Evolutionary conservation across 345 rosid genomes (phyloP).

Genomic region (Excoecaria agallocha): DNA sequence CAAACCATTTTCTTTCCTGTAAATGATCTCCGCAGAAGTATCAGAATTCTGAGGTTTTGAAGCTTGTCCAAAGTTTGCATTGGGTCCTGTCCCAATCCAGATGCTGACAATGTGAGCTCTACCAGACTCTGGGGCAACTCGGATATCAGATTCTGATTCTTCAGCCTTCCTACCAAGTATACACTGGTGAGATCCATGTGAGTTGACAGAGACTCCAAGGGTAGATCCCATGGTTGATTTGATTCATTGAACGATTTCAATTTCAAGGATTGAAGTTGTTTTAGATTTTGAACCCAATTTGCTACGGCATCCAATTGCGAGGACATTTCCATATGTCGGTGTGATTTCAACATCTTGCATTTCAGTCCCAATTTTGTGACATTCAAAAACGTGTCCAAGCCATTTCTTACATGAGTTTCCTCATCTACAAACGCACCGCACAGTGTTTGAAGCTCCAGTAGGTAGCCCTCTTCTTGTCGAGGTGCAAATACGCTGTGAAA

Average conservation of each 20-base stretch:
- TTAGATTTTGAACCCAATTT: not conserved
- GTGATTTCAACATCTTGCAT: not conserved
- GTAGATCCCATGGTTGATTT: conserved; percentile 1
- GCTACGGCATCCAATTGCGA: not conserved
- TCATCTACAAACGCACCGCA: not conserved
- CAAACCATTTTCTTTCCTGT: conserved; percentile 19
- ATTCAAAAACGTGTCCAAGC: not conserved
- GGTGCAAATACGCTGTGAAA: not conserved
- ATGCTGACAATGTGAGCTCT: conserved; percentile 12
- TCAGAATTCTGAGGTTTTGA: conserved; percentile 13
- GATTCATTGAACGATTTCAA: conserved; percentile 1
- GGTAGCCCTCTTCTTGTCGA: not conserved
- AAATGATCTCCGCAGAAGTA: conserved; percentile 5
- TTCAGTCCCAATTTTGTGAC: not conserved
- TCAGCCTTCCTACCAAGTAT: conserved; percentile 8
- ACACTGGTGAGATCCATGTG: conserved; percentile 2
- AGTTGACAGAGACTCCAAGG: not conserved
- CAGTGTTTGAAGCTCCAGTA: not conserved
- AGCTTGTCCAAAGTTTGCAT: conserved; percentile 20
- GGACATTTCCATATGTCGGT: not conserved
- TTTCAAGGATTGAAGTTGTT: not conserved
- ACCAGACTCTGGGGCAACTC: conserved; percentile 20
- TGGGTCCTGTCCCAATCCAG: conserved; percentile 21
- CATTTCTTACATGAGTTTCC: not conserved
- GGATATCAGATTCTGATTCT: not conserved